Evolutionary conservation across 2,329 filamentous ascomycete genomes (phyloP).

Genomic region (Cercospora sp.): DNA sequence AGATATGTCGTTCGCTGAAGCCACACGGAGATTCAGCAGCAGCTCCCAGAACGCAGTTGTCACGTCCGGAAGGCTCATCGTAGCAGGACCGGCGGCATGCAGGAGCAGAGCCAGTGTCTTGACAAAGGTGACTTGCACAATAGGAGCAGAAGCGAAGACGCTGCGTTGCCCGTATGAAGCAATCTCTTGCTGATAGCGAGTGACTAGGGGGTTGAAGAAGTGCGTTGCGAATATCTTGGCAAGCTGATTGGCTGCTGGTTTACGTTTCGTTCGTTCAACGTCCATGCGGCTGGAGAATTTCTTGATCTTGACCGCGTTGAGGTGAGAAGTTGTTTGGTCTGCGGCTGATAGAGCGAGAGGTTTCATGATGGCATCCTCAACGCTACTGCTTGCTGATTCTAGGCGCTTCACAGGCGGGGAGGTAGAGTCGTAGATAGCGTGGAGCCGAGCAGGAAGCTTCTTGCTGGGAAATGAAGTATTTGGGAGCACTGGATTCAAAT

Average conservation of each 20-base stretch:
- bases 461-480: constrained; percentile 71
- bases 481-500: constrained; percentile 41
- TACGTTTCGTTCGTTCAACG: constrained; percentile 58
- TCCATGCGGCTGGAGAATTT: constrained; percentile 80
- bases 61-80: constrained; percentile 72
- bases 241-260: constrained; percentile 70
- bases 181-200: constrained; percentile 56
- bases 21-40: constrained; percentile 67
- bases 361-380: constrained; percentile 72
- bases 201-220: constrained; percentile 86
- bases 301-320: constrained; percentile 77
- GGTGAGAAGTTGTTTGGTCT: constrained; percentile 73
- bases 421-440: constrained; percentile 62
- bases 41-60: constrained; percentile 82
- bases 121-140: constrained; percentile 75
- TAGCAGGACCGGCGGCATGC: constrained; percentile 78
- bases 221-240: constrained; percentile 70
- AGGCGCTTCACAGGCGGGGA: constrained; percentile 56
- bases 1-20: constrained; percentile 47
- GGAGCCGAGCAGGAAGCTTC: constrained; percentile 69
- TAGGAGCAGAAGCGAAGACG: constrained; percentile 69
- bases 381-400: constrained; percentile 63
- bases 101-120: constrained; percentile 83
- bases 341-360: constrained; percentile 81
- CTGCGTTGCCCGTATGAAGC: constrained; percentile 39